phyloP scores from a whole-genome alignment of 1,284 basidiomycete species.

The Neonothopanus nambi region DNA sequence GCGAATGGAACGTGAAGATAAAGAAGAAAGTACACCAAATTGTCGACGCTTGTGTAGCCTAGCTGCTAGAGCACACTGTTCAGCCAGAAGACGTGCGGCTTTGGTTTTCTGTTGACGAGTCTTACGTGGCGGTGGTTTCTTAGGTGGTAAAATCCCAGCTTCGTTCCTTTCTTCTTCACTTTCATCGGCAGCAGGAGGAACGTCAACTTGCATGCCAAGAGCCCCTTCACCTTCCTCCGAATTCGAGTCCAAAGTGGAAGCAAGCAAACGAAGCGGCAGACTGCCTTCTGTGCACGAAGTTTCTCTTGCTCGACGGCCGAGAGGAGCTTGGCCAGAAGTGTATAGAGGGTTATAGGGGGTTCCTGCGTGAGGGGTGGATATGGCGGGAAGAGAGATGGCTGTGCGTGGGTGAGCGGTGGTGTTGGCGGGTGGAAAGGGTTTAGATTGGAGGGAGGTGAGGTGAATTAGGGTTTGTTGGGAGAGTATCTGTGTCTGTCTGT shows the following conservation, averaged over 20 bases:
- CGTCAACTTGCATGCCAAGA: conserved; percentile 47
- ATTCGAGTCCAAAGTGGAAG: conserved; percentile 30
- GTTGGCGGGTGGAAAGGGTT: conserved; percentile 43
- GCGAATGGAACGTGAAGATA: neutral
- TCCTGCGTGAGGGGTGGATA: no score
- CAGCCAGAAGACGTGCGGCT: conserved; percentile 55
- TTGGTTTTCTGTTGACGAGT: conserved; percentile 73
- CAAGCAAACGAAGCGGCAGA: conserved; percentile 17
- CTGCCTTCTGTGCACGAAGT: conserved; percentile 55
- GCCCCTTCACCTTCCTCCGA: conserved; percentile 38
- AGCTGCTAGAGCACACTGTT: conserved; percentile 55
- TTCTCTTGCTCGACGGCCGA: conserved; percentile 69
- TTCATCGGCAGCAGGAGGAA: no score
- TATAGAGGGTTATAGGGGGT: conserved; percentile 95
- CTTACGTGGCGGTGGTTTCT: conserved; percentile 62
- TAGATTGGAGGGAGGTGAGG: conserved; percentile 9
- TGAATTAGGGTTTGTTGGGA: conserved; percentile 2
- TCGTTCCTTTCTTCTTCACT: conserved; percentile 24
- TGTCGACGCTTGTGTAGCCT: conserved; percentile 59
- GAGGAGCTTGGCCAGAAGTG: conserved; percentile 73
- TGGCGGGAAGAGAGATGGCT: conserved; percentile 62
- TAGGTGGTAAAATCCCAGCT: conserved; percentile 31
- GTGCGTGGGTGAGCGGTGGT: conserved; percentile 46
- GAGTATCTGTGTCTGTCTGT: no score
- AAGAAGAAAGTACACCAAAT: conserved; percentile 55